Conservation (phyloP, 2,329 filamentous ascomycete genomes). For the Thelonectria discophora region DNA sequence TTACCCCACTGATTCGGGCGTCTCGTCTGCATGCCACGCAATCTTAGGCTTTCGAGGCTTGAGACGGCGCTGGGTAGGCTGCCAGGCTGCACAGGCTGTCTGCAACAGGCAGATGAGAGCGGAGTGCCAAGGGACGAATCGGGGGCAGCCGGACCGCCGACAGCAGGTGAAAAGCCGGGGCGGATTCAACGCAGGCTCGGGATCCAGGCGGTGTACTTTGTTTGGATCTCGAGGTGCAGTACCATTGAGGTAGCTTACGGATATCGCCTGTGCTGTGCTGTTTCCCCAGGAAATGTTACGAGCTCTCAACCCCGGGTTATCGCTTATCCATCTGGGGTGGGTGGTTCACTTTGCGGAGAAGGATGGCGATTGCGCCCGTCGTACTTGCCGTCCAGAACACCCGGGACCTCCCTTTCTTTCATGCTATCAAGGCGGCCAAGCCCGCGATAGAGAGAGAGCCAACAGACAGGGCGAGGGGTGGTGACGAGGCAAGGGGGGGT, state of each 20-base stretch:
- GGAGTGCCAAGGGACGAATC: neutral
- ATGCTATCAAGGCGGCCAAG: neutral
- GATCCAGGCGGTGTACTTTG: too few species aligned
- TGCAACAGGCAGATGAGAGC: constrained; percentile 6
- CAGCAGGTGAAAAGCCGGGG: neutral
- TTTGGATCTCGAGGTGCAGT: neutral
- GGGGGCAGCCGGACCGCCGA: neutral
- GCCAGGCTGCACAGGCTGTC: too few species aligned
- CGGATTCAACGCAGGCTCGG: neutral
- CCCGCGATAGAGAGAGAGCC: neutral
- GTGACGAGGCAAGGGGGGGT: neutral
- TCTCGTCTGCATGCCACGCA: constrained; percentile 13
- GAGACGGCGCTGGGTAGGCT: too few species aligned
- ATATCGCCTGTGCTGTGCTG: too few species aligned
- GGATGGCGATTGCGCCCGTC: neutral
- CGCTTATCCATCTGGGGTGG: too few species aligned
- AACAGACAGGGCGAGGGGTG: neutral
- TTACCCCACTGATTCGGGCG: neutral
- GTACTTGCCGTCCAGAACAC: neutral
- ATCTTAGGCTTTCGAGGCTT: too few species aligned
- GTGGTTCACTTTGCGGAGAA: neutral
- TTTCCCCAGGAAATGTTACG: neutral
- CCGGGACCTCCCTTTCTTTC: neutral
- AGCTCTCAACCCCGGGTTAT: too few species aligned
- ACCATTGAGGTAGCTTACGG: too few species aligned